Evolutionary conservation across 2,329 filamentous ascomycete genomes (phyloP).

Genomic region (Microascus cirrosus): DNA sequence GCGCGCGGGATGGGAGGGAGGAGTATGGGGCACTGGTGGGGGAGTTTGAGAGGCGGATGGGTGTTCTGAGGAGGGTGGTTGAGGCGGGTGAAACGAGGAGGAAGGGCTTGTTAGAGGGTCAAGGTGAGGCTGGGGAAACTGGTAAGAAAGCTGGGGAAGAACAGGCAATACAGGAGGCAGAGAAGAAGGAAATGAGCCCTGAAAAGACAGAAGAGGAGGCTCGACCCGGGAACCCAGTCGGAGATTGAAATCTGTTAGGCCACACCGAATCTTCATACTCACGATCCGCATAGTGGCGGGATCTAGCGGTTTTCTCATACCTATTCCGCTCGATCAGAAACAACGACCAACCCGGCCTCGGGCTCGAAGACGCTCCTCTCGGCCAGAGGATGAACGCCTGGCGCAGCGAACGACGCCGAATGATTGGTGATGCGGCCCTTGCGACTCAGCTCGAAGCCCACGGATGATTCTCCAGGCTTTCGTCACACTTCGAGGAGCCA

Average conservation of each 20-base stretch:
- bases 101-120: not conserved
- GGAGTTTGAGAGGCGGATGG: constrained; percentile 48
- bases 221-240: not conserved
- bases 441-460: too few species aligned
- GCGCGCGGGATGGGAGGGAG: constrained; percentile 20
- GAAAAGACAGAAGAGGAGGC: constrained; percentile 5
- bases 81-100: constrained; percentile 28
- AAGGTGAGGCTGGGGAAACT: constrained; percentile 3
- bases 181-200: not conserved
- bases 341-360: not conserved
- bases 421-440: too few species aligned
- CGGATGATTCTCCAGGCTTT: too few species aligned
- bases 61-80: constrained; percentile 39
- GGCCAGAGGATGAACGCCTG: not conserved
- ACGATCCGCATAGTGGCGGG: not conserved
- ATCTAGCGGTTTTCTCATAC: not conserved
- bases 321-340: too few species aligned
- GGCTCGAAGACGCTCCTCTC: too few species aligned
- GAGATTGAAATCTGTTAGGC: not conserved
- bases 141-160: not conserved
- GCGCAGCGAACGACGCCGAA: too few species aligned
- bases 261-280: not conserved
- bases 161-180: not conserved
- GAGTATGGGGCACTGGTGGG: constrained; percentile 40
- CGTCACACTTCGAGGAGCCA: too few species aligned